Conservation (phyloP, 257 asterid species). For the Echites panduratus region DNA sequence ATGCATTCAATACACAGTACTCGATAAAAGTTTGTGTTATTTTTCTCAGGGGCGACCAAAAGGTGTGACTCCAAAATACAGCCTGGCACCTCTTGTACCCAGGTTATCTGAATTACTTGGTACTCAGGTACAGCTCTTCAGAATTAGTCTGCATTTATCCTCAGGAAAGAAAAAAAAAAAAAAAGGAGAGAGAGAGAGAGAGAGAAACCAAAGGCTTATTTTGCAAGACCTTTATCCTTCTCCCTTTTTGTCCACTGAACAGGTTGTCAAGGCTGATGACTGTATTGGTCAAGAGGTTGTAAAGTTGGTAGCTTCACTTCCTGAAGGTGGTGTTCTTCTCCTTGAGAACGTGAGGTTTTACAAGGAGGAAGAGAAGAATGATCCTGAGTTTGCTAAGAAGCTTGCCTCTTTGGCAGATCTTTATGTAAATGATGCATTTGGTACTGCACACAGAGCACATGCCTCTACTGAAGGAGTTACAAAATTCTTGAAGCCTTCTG, state of each 20-base stretch:
- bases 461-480: conserved; percentile 94
- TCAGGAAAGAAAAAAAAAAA: not conserved
- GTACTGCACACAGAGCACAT: conserved; percentile 92
- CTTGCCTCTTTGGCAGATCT: conserved; percentile 84
- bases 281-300: conserved; percentile 84
- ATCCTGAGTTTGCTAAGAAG: conserved; percentile 82
- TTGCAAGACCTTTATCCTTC: not conserved
- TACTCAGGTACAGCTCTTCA: conserved; percentile 41
- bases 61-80: conserved; percentile 38
- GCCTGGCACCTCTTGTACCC: conserved; percentile 43
- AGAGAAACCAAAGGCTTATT: not conserved
- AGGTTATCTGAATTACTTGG: conserved; percentile 74
- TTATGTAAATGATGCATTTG: conserved; percentile 81
- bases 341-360: conserved; percentile 89
- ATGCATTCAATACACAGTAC: conserved; percentile 5
- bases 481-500: conserved; percentile 81
- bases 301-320: conserved; percentile 61
- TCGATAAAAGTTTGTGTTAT: not conserved
- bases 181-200: too few relatives aligned
- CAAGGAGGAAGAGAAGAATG: conserved; percentile 92
- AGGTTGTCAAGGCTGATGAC: conserved; percentile 87
- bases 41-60: conserved; percentile 36
- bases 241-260: conserved; percentile 11
- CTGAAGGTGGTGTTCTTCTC: conserved; percentile 70
- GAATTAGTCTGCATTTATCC: not conserved